Percentiles rank a stretch among this genome's conserved stretches.
Evolutionary conservation across 2,329 filamentous ascomycete genomes (phyloP).

Genomic region (Sporothrix variecibatus): DNA sequence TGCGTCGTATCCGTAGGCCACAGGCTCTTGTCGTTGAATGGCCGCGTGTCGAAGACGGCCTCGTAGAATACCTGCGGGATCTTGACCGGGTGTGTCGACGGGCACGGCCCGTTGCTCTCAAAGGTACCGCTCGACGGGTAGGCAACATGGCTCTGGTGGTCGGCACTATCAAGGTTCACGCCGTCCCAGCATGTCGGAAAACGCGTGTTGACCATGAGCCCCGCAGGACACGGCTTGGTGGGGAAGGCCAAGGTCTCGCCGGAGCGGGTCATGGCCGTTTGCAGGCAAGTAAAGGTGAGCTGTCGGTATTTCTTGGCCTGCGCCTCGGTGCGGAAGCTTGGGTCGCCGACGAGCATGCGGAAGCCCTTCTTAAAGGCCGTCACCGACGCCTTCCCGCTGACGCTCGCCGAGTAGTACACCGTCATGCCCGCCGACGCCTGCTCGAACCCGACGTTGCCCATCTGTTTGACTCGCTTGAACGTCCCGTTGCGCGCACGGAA

Average conservation of each 20-base stretch:
- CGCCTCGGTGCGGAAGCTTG: constrained; percentile 29
- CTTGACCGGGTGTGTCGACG: constrained; percentile 31
- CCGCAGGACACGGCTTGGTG: constrained; percentile 40
- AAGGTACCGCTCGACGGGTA: constrained; percentile 28
- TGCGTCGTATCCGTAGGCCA: constrained; percentile 41
- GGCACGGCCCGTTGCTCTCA: constrained; percentile 32
- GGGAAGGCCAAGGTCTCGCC: constrained; percentile 43
- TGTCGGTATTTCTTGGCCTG: constrained; percentile 29
- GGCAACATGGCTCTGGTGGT: constrained; percentile 40
- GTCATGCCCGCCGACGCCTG: constrained; percentile 36
- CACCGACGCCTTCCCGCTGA: constrained; percentile 41
- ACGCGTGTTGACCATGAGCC: constrained; percentile 46
- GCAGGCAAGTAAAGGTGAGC: constrained; percentile 32
- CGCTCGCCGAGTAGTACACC: constrained; percentile 45
- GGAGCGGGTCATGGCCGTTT: constrained; percentile 29
- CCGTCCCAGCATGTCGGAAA: constrained; percentile 49
- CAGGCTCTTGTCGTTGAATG: constrained; percentile 41
- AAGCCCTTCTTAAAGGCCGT: constrained; percentile 48
- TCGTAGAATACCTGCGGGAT: constrained; percentile 33
- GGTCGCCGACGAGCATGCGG: constrained; percentile 43
- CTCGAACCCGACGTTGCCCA: constrained; percentile 23
- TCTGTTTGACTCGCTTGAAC: constrained; percentile 33
- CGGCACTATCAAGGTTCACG: constrained; percentile 46
- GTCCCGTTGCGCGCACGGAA: constrained; percentile 35
- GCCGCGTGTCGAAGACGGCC: constrained; percentile 32